Conservation (phyloP, 805 yeast species). For the Wickerhamomyces queroliae region DNA sequence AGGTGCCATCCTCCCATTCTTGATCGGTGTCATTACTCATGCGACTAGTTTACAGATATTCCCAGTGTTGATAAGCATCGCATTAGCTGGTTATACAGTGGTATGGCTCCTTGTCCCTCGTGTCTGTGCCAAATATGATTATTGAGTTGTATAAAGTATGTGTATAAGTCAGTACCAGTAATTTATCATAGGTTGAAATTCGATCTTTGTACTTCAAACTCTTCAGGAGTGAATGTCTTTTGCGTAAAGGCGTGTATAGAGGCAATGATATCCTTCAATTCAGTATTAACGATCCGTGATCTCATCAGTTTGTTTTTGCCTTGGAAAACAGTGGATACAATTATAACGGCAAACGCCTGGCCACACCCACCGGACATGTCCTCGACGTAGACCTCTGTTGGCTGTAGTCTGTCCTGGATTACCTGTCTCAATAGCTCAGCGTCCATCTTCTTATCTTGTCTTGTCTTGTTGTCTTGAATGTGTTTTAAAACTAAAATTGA, state of each 20-base stretch:
- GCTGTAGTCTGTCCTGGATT: constrained; percentile 52
- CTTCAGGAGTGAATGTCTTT: constrained; percentile 82
- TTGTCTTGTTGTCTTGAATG: not conserved
- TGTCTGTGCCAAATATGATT: constrained; percentile 4
- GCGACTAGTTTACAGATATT: constrained; percentile 20
- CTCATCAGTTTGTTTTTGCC: constrained; percentile 84
- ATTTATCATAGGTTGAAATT: constrained; percentile 15
- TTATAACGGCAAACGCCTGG: constrained; percentile 91
- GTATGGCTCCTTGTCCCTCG: constrained; percentile 7
- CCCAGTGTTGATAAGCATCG: constrained; percentile 15
- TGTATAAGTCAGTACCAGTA: not conserved
- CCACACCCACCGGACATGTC: constrained; percentile 89
- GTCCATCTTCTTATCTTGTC: not conserved
- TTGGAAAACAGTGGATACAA: constrained; percentile 65
- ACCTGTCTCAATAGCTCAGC: constrained; percentile 30
- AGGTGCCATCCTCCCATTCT: constrained; percentile 67
- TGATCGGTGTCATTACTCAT: constrained; percentile 42
- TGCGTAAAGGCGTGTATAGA: constrained; percentile 94
- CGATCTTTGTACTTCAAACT: constrained; percentile 48
- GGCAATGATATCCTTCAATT: constrained; percentile 79
- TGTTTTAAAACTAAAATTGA: not conserved
- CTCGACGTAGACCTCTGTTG: constrained; percentile 62
- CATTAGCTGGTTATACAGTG: constrained; percentile 6
- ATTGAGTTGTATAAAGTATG: not conserved
- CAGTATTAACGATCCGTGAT: constrained; percentile 77